phyloP scores from a whole-genome alignment of 495 filamentous ascomycete genomes.

The Halenospora varia region DNA sequence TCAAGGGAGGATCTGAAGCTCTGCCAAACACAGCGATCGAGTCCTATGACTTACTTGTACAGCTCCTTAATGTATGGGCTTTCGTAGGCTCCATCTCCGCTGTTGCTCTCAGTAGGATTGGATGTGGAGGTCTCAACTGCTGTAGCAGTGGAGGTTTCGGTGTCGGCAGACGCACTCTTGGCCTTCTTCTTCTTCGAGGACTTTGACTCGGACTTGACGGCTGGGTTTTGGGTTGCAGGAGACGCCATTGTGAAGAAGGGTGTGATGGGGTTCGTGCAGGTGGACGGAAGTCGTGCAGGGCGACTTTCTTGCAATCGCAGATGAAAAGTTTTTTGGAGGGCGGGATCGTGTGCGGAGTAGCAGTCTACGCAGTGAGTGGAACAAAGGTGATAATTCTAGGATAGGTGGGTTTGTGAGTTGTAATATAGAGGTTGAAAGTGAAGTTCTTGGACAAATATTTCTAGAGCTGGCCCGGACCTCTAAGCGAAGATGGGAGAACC shows the following conservation, averaged over 20 bases:
- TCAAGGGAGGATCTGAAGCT: background rate
- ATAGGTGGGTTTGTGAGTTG: background rate
- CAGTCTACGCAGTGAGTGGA: background rate
- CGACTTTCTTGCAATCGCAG: background rate
- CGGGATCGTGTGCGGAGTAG: background rate
- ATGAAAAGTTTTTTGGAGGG: background rate
- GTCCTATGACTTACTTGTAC: slow-evolving; percentile 60
- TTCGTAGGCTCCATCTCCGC: slow-evolving; percentile 57
- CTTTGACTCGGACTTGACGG: slow-evolving; percentile 50
- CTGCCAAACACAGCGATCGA: background rate
- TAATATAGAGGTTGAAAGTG: background rate
- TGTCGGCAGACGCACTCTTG: slow-evolving; percentile 49
- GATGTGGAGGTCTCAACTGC: slow-evolving; percentile 36
- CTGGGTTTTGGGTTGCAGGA: slow-evolving; percentile 46
- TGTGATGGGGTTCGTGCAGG: background rate
- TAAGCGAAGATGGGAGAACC: slow-evolving; percentile 12
- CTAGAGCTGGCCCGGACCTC: background rate
- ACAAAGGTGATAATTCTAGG: background rate
- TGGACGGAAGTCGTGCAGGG: slow-evolving; percentile 1
- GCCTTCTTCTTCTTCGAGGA: slow-evolving; percentile 71
- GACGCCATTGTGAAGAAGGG: slow-evolving; percentile 40
- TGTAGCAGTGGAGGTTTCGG: slow-evolving; percentile 40
- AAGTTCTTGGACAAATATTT: slow-evolving; percentile 3
- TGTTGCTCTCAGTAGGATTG: slow-evolving; percentile 32
- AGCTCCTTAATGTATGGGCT: slow-evolving; percentile 78